Evolutionary conservation across 2,329 filamentous ascomycete genomes (phyloP).

Genomic region (Penicillium digitatum): DNA sequence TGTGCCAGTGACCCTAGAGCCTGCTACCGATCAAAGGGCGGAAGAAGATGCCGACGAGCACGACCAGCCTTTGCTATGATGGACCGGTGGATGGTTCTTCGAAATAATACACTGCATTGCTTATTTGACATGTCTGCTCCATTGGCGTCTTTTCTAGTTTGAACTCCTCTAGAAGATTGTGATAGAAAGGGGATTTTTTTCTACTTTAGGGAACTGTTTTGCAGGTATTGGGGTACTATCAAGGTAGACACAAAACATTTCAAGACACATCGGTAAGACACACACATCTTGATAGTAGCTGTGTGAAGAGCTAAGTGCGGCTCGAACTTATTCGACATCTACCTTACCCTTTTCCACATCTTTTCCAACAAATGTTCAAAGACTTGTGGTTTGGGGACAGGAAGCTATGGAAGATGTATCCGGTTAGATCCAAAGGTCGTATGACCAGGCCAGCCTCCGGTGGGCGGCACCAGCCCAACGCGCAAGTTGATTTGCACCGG

Average conservation of each 20-base stretch:
- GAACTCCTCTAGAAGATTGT: neutral
- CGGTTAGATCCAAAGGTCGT: conserved; percentile 1
- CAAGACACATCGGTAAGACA: neutral
- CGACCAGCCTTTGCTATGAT: conserved; percentile 11
- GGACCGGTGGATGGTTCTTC: neutral
- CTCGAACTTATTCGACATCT: neutral
- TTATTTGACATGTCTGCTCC: neutral
- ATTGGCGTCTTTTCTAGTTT: neutral
- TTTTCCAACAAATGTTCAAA: no score
- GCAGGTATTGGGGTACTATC: no score
- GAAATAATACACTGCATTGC: conserved; percentile 2
- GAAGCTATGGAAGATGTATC: neutral
- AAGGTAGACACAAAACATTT: neutral
- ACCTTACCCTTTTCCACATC: neutral
- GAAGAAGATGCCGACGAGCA: conserved; percentile 23
- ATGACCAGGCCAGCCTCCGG: conserved; percentile 10
- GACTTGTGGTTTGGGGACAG: neutral
- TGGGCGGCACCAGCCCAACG: conserved; percentile 4
- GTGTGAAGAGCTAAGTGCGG: no score
- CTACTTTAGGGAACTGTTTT: no score
- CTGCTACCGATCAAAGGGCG: conserved; percentile 5
- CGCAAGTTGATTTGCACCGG: conserved; percentile 14
- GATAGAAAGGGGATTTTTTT: neutral
- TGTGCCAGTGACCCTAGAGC: conserved; percentile 19
- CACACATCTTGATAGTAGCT: neutral